These are phyloP conservation scores for Phytophthora tentaculata DNA, from an alignment of 352 stramenopile species.

Conservation along the genomic window DNA sequence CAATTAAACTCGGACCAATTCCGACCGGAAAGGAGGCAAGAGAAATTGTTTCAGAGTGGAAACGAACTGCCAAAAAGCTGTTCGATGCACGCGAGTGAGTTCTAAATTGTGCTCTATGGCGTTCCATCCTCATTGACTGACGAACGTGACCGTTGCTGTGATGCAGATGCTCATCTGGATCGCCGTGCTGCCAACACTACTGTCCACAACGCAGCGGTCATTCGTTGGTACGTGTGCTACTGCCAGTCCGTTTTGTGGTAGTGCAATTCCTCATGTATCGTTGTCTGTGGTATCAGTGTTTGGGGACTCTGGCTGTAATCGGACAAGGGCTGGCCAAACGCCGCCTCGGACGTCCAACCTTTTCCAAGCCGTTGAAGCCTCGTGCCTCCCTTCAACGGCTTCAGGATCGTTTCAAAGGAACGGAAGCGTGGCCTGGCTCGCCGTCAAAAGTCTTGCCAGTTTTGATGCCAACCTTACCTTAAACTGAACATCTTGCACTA, in stretches of 20 bases:
- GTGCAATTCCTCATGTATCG: slow-evolving; percentile 11
- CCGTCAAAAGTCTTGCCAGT: slow-evolving; percentile 28
- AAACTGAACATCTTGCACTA: too few relatives aligned
- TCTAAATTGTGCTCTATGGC: background rate
- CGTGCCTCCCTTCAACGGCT: slow-evolving; percentile 74
- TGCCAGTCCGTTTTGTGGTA: background rate
- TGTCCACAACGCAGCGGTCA: slow-evolving; percentile 72
- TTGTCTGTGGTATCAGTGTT: slow-evolving; percentile 48
- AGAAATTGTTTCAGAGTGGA: slow-evolving; percentile 71
- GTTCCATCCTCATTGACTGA: background rate
- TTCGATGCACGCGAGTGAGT: slow-evolving; percentile 64
- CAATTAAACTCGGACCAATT: slow-evolving; percentile 75
- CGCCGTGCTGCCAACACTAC: slow-evolving; percentile 58
- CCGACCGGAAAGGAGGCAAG: slow-evolving; percentile 47
- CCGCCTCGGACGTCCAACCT: slow-evolving; percentile 63
- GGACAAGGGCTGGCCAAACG: slow-evolving; percentile 68
- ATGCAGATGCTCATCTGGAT: slow-evolving; percentile 56
- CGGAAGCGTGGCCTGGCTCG: slow-evolving; percentile 66
- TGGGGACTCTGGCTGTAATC: slow-evolving; percentile 65
- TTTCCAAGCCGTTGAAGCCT: slow-evolving; percentile 67
- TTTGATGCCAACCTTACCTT: slow-evolving; percentile 13
- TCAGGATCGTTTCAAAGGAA: slow-evolving; percentile 68
- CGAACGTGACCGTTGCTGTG: background rate
- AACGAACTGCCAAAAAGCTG: slow-evolving; percentile 44
- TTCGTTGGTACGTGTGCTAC: slow-evolving; percentile 56